Base-by-base conservation (phyloP, 352 stramenopile species). In the Phytophthora podocarpi region DNA sequence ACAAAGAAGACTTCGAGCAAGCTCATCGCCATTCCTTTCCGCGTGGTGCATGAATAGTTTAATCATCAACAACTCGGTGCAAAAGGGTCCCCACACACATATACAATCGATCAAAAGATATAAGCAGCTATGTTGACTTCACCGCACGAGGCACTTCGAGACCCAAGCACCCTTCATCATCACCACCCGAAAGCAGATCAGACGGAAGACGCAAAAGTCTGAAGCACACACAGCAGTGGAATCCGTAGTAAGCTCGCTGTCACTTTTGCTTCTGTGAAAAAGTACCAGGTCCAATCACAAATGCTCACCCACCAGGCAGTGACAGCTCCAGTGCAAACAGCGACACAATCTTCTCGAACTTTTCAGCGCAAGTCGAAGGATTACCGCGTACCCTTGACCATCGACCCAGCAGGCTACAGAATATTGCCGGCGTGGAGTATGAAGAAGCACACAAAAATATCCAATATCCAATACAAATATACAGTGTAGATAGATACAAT, bases 351-450 rank as follows among this genome's bases (percentile, higher is more conserved):
- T 47, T 21, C 50, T 76, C 68, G 76, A 92, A 91, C 85, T 94
- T 94, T 91, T 78, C 85, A 93, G 85, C 85, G 82, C 80, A 61
- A 85, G 45, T 26, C 13, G 18, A 48, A 50, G 36, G 72, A 67
- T 28, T 64, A 41, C 18, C 40, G n/a, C 35, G 51, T 31, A 64
- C 57, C 59, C 50, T 56, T 75, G 18, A 64, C 71, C 36, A 18
- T 70, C 63, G 49, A 74, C 64, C 59, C 59, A 54, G 26, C 10
- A 42, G 42, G 31, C 37, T 56, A 59, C 71, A 92, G 72, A 89
- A 92, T 69, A 93, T 92, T 91, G 84, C 76, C 84, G 77, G 85
- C 82, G 85, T 95, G 85, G 85, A 95, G 85, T 95, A 89, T 76
- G 61, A 86, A 83, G 82, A 91, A 91, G 79, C 81, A 82, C 47